phyloP scores from a whole-genome alignment of 23 red algal genomes.

The Chondrus crispus region DNA sequence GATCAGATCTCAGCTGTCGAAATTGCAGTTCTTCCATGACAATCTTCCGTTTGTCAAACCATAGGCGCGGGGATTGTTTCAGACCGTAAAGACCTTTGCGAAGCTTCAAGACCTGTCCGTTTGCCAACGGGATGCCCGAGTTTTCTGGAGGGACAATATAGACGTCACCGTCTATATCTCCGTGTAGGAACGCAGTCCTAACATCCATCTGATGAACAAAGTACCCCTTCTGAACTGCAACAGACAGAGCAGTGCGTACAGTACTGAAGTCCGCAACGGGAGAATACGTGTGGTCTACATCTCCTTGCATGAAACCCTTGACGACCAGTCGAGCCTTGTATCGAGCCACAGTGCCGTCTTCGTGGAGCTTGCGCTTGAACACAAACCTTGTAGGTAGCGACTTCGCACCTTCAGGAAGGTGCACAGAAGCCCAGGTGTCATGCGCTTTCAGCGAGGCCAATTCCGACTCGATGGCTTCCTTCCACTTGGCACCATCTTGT shows the following conservation, averaged over 20 bases:
- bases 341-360: background rate
- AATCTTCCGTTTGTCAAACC: background rate
- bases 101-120: background rate
- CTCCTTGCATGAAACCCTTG: constrained; percentile 13
- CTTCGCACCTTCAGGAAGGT: too few relatives aligned
- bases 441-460: too few relatives aligned
- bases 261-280: constrained; percentile 13
- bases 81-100: background rate
- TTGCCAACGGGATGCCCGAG: background rate
- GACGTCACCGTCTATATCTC: background rate
- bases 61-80: constrained; percentile 9
- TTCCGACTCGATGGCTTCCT: too few relatives aligned
- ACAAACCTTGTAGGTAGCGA: too few relatives aligned
- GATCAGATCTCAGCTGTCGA: too few relatives aligned
- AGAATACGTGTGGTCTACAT: background rate
- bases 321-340: constrained; percentile 26
- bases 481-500: too few relatives aligned
- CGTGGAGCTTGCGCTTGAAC: constrained; percentile 18
- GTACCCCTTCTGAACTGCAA: background rate
- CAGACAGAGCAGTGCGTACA: background rate
- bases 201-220: background rate
- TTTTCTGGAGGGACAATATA: background rate
- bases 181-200: constrained; percentile 18
- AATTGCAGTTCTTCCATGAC: too few relatives aligned
- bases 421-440: too few relatives aligned